These are phyloP conservation scores for Sicyos edulis DNA, from an alignment of 306 rosid genomes.

Conservation along the genomic window DNA sequence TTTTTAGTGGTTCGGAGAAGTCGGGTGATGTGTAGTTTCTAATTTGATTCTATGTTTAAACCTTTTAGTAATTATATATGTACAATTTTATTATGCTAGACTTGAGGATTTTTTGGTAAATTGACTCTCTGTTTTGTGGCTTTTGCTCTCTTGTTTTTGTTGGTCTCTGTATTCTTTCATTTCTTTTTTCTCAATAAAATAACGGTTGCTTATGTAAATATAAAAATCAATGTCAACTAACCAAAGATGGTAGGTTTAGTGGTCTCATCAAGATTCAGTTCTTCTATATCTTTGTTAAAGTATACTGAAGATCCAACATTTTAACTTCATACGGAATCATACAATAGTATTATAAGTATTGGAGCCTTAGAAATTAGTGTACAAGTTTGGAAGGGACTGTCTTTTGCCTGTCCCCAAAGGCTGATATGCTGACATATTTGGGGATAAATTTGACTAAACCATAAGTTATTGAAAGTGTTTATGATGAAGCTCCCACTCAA, in stretches of 20 bases:
- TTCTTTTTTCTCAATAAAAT: too few species aligned
- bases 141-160: too few species aligned
- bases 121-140: too few species aligned
- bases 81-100: too few species aligned
- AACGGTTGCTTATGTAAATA: too few species aligned
- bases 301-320: background rate
- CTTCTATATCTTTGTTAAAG: background rate
- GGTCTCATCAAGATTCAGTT: background rate
- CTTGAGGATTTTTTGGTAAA: too few species aligned
- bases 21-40: too few species aligned
- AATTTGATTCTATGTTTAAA: too few species aligned
- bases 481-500: slow-evolving; percentile 19
- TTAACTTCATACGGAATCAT: background rate
- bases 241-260: background rate
- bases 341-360: background rate
- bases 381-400: background rate
- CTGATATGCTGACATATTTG: background rate
- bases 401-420: slow-evolving; percentile 18
- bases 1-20: too few species aligned
- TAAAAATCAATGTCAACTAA: too few species aligned
- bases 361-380: slow-evolving; percentile 1
- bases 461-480: slow-evolving; percentile 18
- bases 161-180: too few species aligned
- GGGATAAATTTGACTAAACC: slow-evolving; percentile 9
- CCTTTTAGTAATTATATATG: too few species aligned